Base-by-base conservation (phyloP, 768 basidiomycete species). In the Lentinula edodes region DNA sequence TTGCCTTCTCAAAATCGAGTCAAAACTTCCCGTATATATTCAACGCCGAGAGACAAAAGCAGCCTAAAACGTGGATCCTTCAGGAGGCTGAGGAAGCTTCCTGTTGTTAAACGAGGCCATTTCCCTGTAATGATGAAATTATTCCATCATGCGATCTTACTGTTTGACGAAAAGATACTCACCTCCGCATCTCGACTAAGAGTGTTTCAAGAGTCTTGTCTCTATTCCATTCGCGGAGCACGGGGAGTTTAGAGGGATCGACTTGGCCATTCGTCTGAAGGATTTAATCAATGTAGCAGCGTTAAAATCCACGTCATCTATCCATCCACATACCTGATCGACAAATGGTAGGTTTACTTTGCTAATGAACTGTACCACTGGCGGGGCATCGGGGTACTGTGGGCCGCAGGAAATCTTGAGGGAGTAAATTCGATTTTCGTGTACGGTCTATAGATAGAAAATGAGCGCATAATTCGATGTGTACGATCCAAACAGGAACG, bases 391-490 rank as follows among this genome's bases (percentile, higher is more conserved):
- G 34, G 92, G 91, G 72, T 95, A 95, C 3, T 69, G 60, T 1
- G 83, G 76, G 54, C 86, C 91, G 68, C 96, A 98, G 69, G 80
- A 78, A 71, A 99, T 95, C 77, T 89, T 91, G 69, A 99, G 84
- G 56, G 87, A 89, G 84, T 98, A 99, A 76, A 98, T 99, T 58
- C 97, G 86, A 77, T 98, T 99, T 83, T 99, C 96, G 75, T 98
- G 95, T 4, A 96, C 93, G 23, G 95, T 96, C 92, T 96, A 67
- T 6, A 43, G 42, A n/a, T n/a, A 43, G 18, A 23, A 52, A 68
- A 64, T 20, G 16, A 64, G 64, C 64, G 58, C 45, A 58, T 63
- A 57, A 65, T 15, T 54, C 51, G 38, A 48, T 61, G 9, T 23
- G 28, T 10, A 32, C 55, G 45, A 64, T 45, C 13, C 7, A 9